A percentile compares a stretch with the other conserved stretches of the same genome.
Evolutionary conservation across 805 yeast genomes (phyloP).

Genomic region (Zygoascus flipseniorum): DNA sequence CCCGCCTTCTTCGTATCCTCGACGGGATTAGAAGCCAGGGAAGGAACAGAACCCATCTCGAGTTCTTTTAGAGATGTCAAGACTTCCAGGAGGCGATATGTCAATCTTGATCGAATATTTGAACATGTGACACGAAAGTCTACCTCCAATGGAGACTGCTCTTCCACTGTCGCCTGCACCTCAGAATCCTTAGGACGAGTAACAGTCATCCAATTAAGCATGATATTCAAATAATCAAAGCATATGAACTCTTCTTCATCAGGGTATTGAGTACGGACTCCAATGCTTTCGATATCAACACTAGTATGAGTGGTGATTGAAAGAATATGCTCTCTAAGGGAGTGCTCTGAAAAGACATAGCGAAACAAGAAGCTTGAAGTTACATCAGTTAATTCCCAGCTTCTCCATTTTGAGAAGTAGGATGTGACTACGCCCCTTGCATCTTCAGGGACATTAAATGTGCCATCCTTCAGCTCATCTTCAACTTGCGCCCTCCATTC

Average conservation of each 20-base stretch:
- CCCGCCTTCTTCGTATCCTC: too few species aligned
- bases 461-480: conserved; percentile 21
- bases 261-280: conserved; percentile 21
- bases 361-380: conserved; percentile 48
- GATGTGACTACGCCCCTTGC: conserved; percentile 49
- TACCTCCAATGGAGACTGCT: not conserved
- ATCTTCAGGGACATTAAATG: conserved; percentile 40
- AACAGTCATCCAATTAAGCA: conserved; percentile 11
- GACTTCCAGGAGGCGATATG: not conserved
- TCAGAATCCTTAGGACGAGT: not conserved
- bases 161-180: not conserved
- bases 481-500: conserved; percentile 38
- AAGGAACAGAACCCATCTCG: too few species aligned
- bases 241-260: conserved; percentile 28
- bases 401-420: conserved; percentile 73
- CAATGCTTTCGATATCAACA: conserved; percentile 26
- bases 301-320: conserved; percentile 7
- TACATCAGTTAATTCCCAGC: conserved; percentile 75
- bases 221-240: conserved; percentile 25
- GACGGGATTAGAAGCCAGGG: too few species aligned
- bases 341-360: conserved; percentile 36
- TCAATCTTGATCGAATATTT: not conserved
- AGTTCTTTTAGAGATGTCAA: not conserved
- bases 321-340: conserved; percentile 11
- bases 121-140: not conserved